Percentiles rank a stretch among this genome's conserved stretches.
These are phyloP conservation scores for Saccharomycopsis oosterbeekiorum DNA, from an alignment of 805 yeast genomes.

Conservation along the genomic window DNA sequence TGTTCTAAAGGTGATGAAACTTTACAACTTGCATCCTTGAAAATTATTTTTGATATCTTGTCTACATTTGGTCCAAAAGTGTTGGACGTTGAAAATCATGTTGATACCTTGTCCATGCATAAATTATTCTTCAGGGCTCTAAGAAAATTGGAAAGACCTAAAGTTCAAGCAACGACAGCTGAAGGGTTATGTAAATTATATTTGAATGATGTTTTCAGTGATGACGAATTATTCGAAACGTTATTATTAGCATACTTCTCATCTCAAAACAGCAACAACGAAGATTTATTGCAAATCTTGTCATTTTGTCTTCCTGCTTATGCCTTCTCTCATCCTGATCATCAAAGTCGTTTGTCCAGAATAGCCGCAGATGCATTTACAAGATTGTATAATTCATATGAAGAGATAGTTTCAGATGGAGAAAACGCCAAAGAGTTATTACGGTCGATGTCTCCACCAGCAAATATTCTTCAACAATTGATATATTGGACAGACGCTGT, in stretches of 20 bases:
- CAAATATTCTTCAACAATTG: conserved; percentile 56
- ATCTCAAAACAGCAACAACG: conserved; percentile 53
- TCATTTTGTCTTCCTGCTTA: conserved; percentile 85
- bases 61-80: conserved; percentile 67
- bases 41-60: conserved; percentile 67
- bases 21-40: conserved; percentile 51
- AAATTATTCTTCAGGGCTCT: conserved; percentile 60
- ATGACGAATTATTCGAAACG: conserved; percentile 62
- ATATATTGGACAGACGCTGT: conserved; percentile 80
- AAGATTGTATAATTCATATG: conserved; percentile 40
- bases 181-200: conserved; percentile 79
- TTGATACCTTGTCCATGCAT: conserved; percentile 57
- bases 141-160: conserved; percentile 45
- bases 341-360: conserved; percentile 56
- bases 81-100: conserved; percentile 49
- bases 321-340: conserved; percentile 62
- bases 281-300: conserved; percentile 64
- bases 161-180: conserved; percentile 70
- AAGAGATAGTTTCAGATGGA: conserved; percentile 30
- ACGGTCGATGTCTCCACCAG: conserved; percentile 32
- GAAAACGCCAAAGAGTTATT: conserved; percentile 25
- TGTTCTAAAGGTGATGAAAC: conserved; percentile 57
- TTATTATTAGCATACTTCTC: conserved; percentile 67
- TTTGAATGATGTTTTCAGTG: conserved; percentile 64
- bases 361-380: conserved; percentile 58